These are phyloP conservation scores for Smallanthus sonchifolius DNA, from an alignment of 129 eudicot genomes.

Conservation along the genomic window DNA sequence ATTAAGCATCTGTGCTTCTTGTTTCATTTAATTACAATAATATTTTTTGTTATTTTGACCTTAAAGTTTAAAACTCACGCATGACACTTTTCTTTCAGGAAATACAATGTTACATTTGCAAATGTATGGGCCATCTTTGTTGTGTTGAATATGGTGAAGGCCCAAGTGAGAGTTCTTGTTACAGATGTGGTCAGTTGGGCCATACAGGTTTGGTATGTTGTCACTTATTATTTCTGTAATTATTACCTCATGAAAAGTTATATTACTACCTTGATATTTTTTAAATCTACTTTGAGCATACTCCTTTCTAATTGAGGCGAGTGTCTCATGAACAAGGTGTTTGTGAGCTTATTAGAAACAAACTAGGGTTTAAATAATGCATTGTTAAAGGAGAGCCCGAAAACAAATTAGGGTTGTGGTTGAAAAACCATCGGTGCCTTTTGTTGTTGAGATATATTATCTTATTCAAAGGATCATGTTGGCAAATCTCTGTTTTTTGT, in stretches of 20 bases:
- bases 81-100: conserved; percentile 43
- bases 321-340: background rate
- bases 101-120: conserved; percentile 82
- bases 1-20: background rate
- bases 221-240: too few relatives aligned
- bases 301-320: background rate
- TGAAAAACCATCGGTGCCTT: background rate
- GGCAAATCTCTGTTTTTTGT: background rate
- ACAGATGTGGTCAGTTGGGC: conserved; percentile 87
- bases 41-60: background rate
- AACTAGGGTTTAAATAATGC: background rate
- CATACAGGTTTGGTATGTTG: conserved; percentile 78
- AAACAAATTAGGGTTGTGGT: background rate
- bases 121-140: conserved; percentile 80
- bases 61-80: background rate
- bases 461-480: background rate
- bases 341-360: background rate
- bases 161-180: conserved; percentile 67
- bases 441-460: background rate
- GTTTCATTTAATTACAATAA: background rate
- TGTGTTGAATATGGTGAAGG: conserved; percentile 50
- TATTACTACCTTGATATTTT: too few relatives aligned
- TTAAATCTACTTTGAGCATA: background rate
- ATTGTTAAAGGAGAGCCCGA: background rate
- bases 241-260: too few relatives aligned